Conservation (phyloP, 2,329 filamentous ascomycete genomes). For the Trichophyton equinum region DNA sequence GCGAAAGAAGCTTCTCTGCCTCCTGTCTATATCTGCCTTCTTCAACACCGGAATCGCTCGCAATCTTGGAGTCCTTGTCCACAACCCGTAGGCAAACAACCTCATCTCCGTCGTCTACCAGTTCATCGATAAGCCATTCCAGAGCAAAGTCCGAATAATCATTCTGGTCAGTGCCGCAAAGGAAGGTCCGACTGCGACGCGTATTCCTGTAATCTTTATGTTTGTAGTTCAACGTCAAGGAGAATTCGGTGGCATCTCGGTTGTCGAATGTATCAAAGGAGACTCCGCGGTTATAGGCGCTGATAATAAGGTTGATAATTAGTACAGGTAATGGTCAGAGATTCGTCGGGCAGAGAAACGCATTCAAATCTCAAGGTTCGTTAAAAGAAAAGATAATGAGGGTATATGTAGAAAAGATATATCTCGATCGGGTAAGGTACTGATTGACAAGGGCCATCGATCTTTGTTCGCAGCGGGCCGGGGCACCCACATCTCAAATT, state of each 20-base stretch:
- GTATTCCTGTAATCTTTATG: constrained; percentile 76
- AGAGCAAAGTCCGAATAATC: constrained; percentile 85
- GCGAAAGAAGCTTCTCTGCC: constrained; percentile 59
- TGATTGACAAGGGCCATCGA: background rate
- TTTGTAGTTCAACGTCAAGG: constrained; percentile 71
- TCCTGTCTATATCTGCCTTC: constrained; percentile 62
- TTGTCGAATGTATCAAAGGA: constrained; percentile 64
- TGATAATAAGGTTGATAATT: constrained; percentile 18
- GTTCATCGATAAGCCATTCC: constrained; percentile 81
- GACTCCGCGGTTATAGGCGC: constrained; percentile 54
- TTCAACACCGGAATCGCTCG: constrained; percentile 47
- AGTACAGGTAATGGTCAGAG: constrained; percentile 2
- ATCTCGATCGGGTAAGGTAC: constrained; percentile 2
- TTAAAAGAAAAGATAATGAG: background rate
- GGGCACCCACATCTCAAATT: background rate
- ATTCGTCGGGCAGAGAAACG: constrained; percentile 7
- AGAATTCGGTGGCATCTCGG: constrained; percentile 55
- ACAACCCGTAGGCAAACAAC: constrained; percentile 81
- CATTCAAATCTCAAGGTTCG: background rate
- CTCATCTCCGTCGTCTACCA: constrained; percentile 88
- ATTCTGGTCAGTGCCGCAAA: constrained; percentile 84
- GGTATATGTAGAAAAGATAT: background rate
- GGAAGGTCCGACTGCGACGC: constrained; percentile 71
- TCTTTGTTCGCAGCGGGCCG: background rate
- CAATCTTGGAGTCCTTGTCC: constrained; percentile 65